Evolutionary conservation across 495 filamentous ascomycete genomes (phyloP).

Genomic region (Penicillium desertorum): DNA sequence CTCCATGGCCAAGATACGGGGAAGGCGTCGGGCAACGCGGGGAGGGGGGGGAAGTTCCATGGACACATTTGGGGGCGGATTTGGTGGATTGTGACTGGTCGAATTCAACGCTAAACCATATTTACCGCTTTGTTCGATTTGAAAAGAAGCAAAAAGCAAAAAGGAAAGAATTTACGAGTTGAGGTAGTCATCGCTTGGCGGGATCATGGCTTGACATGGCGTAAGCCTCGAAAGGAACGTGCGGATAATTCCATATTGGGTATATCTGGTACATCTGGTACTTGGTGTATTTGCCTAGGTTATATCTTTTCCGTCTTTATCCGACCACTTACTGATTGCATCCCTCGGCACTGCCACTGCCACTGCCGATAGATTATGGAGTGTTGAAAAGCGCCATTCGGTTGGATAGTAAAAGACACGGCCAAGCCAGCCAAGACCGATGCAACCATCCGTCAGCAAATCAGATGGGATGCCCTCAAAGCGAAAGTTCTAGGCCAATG

Average conservation of each 20-base stretch:
- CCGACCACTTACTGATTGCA: background rate
- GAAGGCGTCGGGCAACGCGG: conserved; percentile 19
- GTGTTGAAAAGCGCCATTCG: too few relatives aligned
- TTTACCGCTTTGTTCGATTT: conserved; percentile 3
- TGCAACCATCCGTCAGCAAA: background rate
- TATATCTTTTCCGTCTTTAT: background rate
- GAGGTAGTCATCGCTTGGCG: conserved; percentile 12
- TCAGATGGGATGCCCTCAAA: background rate
- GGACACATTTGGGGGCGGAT: conserved; percentile 21
- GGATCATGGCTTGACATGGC: conserved; percentile 9
- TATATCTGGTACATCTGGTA: too few relatives aligned
- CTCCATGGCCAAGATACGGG: conserved; percentile 30
- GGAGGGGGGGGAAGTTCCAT: conserved; percentile 15
- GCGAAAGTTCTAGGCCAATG: conserved; percentile 3
- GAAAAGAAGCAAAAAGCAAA: too few relatives aligned
- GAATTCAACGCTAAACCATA: background rate
- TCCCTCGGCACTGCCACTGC: background rate
- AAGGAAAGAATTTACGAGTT: background rate
- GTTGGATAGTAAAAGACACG: background rate
- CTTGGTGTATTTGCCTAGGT: background rate
- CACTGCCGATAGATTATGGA: background rate
- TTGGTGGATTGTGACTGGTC: conserved; percentile 16
- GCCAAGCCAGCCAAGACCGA: conserved; percentile 3
- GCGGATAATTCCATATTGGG: background rate
- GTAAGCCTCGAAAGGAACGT: conserved; percentile 8